These are phyloP conservation scores for Alternaria infectoria DNA, from an alignment of 2,329 filamentous ascomycete genomes.

Conservation along the genomic window DNA sequence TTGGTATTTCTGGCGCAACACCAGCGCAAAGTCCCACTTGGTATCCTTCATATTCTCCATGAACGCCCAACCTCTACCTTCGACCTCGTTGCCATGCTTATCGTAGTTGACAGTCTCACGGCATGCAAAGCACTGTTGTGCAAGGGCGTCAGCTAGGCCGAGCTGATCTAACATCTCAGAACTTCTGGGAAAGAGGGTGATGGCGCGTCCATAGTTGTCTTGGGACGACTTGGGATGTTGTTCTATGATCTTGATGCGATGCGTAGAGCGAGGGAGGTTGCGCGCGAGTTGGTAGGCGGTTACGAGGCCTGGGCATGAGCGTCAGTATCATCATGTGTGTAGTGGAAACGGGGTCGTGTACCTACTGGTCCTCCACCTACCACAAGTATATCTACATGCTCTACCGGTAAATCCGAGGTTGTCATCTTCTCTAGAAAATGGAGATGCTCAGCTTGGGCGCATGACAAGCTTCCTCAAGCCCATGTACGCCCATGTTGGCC, in stretches of 20 bases:
- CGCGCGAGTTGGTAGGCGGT: conserved; percentile 56
- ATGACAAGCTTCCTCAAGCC: not conserved
- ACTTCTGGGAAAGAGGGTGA: conserved; percentile 60
- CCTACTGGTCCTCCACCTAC: conserved; percentile 55
- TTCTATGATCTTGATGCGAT: conserved; percentile 57
- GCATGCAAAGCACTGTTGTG: conserved; percentile 61
- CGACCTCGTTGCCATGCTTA: conserved; percentile 52
- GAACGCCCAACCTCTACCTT: conserved; percentile 59
- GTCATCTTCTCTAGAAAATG: conserved; percentile 9
- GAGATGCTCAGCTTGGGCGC: not conserved
- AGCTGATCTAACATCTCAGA: conserved; percentile 62
- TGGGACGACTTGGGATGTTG: conserved; percentile 57
- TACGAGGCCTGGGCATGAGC: conserved; percentile 21
- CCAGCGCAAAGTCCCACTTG: conserved; percentile 60
- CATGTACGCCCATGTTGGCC: conserved; percentile 1
- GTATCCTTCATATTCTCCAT: conserved; percentile 62
- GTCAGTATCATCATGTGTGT: not conserved
- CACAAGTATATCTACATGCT: conserved; percentile 31
- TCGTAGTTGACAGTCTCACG: conserved; percentile 59
- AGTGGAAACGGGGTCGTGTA: conserved; percentile 15
- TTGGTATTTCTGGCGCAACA: conserved; percentile 62
- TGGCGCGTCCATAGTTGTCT: conserved; percentile 61
- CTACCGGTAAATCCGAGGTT: conserved; percentile 3
- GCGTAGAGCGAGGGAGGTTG: conserved; percentile 49
- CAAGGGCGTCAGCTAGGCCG: conserved; percentile 56